Percentiles rank a stretch among this genome's conserved stretches.
phyloP scores from a whole-genome alignment of 768 basidiomycete species.

The Stropharia rugosoannulata region DNA sequence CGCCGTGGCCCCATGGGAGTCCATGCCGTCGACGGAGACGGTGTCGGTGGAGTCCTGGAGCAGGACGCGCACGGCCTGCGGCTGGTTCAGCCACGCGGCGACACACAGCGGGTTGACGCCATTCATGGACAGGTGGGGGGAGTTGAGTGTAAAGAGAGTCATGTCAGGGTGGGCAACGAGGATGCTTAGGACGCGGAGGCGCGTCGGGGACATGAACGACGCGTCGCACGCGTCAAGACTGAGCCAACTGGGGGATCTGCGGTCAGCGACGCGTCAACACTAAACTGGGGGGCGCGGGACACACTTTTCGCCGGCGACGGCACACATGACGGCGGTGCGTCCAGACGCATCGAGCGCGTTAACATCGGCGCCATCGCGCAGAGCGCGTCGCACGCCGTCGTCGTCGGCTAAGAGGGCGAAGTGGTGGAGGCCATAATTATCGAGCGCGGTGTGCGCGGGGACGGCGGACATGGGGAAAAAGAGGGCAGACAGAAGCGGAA shows the following conservation, averaged over 20 bases:
- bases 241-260: constrained; percentile 52
- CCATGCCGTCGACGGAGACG: constrained; percentile 73
- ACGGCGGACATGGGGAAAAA: not conserved
- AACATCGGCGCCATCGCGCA: constrained; percentile 63
- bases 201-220: constrained; percentile 58
- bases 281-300: constrained; percentile 20
- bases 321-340: constrained; percentile 64
- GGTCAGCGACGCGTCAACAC: constrained; percentile 1
- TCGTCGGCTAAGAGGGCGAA: constrained; percentile 60
- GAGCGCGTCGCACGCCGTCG: constrained; percentile 48
- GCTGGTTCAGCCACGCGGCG: constrained; percentile 75
- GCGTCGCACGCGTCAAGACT: constrained; percentile 68
- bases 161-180: constrained; percentile 56
- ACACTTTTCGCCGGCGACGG: constrained; percentile 72
- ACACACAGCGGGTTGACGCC: constrained; percentile 78
- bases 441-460: constrained; percentile 25
- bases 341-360: constrained; percentile 63
- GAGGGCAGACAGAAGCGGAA: no score
- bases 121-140: constrained; percentile 66
- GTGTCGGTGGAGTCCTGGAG: constrained; percentile 60
- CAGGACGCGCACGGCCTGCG: constrained; percentile 57
- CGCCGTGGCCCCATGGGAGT: constrained; percentile 73
- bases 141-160: constrained; percentile 70
- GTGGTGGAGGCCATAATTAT: constrained; percentile 44
- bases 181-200: constrained; percentile 56